Base-by-base conservation (phyloP, 306 rosid species). In the Quercus bicolor region DNA sequence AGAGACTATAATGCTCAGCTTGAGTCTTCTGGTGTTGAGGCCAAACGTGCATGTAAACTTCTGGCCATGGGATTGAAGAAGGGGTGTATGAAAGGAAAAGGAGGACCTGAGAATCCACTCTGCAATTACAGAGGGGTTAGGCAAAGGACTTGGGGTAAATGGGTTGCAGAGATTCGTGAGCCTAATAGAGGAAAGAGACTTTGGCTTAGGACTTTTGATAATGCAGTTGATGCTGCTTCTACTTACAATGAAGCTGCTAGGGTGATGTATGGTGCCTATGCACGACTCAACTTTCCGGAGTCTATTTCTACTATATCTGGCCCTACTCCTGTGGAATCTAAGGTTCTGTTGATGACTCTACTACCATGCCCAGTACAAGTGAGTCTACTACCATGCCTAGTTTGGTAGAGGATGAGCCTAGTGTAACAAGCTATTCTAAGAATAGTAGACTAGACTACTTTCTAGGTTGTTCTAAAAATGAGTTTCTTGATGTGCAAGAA, bases 91-190 rank as follows among this genome's bases (percentile, higher is more conserved):
- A 37, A 37, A 37, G 43, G 43, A 37, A 37, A 37, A 6, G 43
- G 10, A 6, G 43, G 43, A 10, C 43, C 10, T 7, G 0, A 37
- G 43, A 37, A 34, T 34, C 40, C 10, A 37, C 43, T 37, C 0
- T 37, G 10, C 10, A 37, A 37, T 37, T 37, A 37, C 2, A 37
- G 10, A 37, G 43, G 43, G 43, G 2, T 37, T 37, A 37, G 10
- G 10, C 2, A 37, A 37, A 37, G 43, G 43, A 37, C 10, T 37
- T 37, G 0, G 43, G 43, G 10, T 37, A 93, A 91, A 62, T 95
- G 99, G 98, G 98, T 95, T 69, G 97, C 91, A 1, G 94, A 95
- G 79, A 93, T 95, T 18, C 70, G 96, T 24, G 97, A 91, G 73
- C 99, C 98, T 0, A 86, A 93, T 52, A 78, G 88, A 77, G 97